Evolutionary conservation across 257 asterid species (phyloP).

Genomic region (Ballota nigra): DNA sequence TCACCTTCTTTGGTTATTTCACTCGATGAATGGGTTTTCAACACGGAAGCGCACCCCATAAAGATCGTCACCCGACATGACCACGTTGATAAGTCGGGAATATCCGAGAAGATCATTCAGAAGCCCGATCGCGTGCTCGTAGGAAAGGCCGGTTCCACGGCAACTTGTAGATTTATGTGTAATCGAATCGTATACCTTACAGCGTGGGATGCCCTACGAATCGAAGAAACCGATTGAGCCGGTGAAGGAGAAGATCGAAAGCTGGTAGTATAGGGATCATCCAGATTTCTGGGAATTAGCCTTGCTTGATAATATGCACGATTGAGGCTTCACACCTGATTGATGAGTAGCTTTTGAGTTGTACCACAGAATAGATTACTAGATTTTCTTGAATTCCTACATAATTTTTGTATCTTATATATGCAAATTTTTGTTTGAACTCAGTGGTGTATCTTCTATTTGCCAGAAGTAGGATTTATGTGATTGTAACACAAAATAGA

Average conservation of each 20-base stretch:
- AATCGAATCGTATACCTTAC: constrained; percentile 14
- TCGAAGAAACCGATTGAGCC: not conserved
- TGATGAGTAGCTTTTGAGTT: constrained; percentile 21
- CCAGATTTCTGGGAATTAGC: constrained; percentile 1
- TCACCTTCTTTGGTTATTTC: constrained; percentile 90
- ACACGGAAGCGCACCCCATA: constrained; percentile 98
- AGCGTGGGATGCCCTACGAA: constrained; percentile 17
- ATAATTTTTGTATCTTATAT: constrained; percentile 23
- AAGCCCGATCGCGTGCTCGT: constrained; percentile 60
- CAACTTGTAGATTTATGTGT: constrained; percentile 33
- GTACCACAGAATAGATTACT: constrained; percentile 25
- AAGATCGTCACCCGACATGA: constrained; percentile 62
- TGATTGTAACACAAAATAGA: no score
- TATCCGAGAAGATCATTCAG: constrained; percentile 34
- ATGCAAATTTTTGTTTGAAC: not conserved
- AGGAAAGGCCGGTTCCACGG: constrained; percentile 83
- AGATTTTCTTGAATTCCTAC: constrained; percentile 12
- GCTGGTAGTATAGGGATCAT: constrained; percentile 10
- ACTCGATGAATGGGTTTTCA: constrained; percentile 97
- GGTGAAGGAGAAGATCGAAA: not conserved
- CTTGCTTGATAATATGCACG: no score
- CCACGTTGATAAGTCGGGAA: constrained; percentile 29
- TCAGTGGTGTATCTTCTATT: no score
- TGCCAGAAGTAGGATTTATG: no score
- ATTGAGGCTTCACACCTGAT: constrained; percentile 14